Evolutionary conservation across 345 rosid species (phyloP), one percentile per base, ranked within the genome.

Genomic region (Citropsis articulata): DNA sequence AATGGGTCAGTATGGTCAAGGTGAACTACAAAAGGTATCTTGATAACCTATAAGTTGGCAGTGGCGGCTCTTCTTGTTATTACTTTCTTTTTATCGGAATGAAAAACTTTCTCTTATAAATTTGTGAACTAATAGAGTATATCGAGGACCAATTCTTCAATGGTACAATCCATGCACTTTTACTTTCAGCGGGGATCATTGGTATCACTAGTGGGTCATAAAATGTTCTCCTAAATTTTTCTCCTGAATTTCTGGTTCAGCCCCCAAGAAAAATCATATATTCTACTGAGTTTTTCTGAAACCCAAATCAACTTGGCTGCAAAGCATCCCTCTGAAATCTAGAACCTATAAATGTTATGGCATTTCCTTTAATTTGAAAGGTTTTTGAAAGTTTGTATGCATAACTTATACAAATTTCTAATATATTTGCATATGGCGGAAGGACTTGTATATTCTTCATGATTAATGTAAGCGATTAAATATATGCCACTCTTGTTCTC

Each of bases 1-100:
- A 62, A 93, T 93, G 95, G 99, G 99, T 80, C 98, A 88, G 85
- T 93, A 90, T 82, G 97, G 97, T 79, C 86, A 91, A 85, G 99
- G 99, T 75, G 99, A 95, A 84, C 80, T 92, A 71, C 92, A 88
- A 69, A 90, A 89, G 98, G 99, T 95, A 88, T 38, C 42, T 76
- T 72, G 38, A 9, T 55, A 24, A 61, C 66, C 83, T 68, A 9
- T 73, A 74, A 71, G 67, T 73, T 75, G 27, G 67, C 7, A 75
- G 64, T 63, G 59, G 79, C 80, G 57, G 69, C 84, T 83, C 61
- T 75, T 70, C 50, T 25, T n/a, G 61, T 50, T 68, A 42, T 75
- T 61, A 8, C 18, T 81, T 57, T 22, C 21, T 21, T 73, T 33
- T 45, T 69, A 18, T 65, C 6, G 9, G 30, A 69, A 21, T 71